Evolutionary conservation across 2,329 filamentous ascomycete genomes (phyloP), one percentile per base, ranked within the genome.

Genomic region (Epichloe sibirici): DNA sequence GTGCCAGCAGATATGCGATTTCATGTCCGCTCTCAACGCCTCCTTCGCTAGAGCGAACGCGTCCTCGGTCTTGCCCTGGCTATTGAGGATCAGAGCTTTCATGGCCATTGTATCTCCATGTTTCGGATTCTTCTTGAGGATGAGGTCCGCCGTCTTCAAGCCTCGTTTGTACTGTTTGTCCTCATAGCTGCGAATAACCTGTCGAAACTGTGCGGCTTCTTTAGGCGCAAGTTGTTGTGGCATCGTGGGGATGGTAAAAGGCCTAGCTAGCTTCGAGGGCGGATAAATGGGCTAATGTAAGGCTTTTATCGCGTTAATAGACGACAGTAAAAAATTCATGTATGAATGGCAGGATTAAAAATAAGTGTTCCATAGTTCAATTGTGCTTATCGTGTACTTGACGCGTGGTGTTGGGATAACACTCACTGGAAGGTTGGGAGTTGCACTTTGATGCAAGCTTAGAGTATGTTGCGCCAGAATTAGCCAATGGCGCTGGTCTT

Each of bases 1-100:
- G 70, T 98, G 94, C 93, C 93, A 98, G 76, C 90, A 97, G 63
- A 98, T 90, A 71, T 97, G 91, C 63, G 90, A 96, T 74, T 94
- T 96, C 90, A 98, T 97, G 68, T 97, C 90, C 63, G 90, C 89
- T 59, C 86, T 90, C 62, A 98, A 77, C 37, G 94, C 93, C 59
- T 90, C 81, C 73, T 96, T 98, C 64, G 88, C 91, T 55, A 98
- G 78, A 45, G 84, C 81, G 67, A 98, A 98, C 0, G 94, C 94
- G 72, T 98, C 93, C 53, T 95, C 89, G 34, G 85, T 84, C 71
- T 95, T 91, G 61, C 90, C 89, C 70, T 91, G 86, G 45, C 87
- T 85, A 69, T 95, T 97, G 70, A 97, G 81, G 60, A 97, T 96
- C 60, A 98, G 77, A 53, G 93, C 91, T 74, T 98, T 98, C 93